Evolutionary conservation across 2,329 filamentous ascomycete genomes (phyloP).

Genomic region (Colletotrichum echinochloae): DNA sequence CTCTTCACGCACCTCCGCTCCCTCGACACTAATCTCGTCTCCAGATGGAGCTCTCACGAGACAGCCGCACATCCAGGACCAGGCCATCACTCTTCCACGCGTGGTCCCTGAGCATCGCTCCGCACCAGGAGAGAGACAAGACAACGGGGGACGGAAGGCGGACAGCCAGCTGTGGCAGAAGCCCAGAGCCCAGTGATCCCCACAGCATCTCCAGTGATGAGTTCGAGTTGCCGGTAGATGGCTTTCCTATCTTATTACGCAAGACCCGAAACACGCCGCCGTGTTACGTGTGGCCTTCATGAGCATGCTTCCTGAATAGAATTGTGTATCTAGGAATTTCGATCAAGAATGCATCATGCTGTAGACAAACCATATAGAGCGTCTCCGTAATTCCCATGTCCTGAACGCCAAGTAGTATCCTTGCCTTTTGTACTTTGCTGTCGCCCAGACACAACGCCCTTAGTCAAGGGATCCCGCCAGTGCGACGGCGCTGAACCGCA

Average conservation of each 20-base stretch:
- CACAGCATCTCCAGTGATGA: slow-evolving; percentile 13
- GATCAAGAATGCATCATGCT: background rate
- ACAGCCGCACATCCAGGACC: background rate
- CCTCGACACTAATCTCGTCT: background rate
- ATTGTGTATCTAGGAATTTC: background rate
- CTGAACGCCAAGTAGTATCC: slow-evolving; percentile 15
- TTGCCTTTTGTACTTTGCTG: background rate
- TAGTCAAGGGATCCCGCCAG: slow-evolving; percentile 65
- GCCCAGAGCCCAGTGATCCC: background rate
- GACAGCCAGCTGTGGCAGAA: slow-evolving; percentile 41
- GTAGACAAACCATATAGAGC: background rate
- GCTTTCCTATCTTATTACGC: background rate
- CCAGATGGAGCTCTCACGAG: background rate
- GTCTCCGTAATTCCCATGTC: background rate
- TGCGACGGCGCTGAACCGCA: slow-evolving; percentile 70
- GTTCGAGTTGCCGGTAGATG: background rate
- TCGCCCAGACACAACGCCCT: background rate
- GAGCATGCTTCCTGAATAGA: background rate
- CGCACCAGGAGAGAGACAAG: slow-evolving; percentile 46
- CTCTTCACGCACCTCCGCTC: background rate
- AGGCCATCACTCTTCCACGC: background rate
- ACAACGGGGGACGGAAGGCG: slow-evolving; percentile 46
- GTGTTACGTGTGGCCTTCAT: slow-evolving; percentile 25
- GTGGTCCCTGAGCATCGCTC: background rate
- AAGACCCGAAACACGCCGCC: background rate